Conservation (phyloP, 202 grass and related monocot species). For the Cymbopogon flexuosus region DNA sequence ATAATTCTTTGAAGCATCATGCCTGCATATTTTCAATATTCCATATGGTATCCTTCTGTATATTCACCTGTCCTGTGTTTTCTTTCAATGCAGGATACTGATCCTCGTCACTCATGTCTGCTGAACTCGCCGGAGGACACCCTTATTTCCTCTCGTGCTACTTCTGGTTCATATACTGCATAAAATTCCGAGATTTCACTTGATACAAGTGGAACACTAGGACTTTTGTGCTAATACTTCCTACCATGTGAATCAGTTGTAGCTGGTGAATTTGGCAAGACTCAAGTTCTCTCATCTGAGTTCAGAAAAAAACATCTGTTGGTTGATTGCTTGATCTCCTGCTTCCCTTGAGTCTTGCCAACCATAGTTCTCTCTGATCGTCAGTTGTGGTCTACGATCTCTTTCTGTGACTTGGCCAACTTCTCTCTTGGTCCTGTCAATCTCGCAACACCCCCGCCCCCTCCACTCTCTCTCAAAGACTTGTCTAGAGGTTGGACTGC, state of each 20-base stretch:
- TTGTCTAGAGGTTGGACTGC: slow-evolving; percentile 4
- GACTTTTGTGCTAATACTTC: slow-evolving; percentile 54
- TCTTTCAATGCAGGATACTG: slow-evolving; percentile 43
- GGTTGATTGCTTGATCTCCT: slow-evolving; percentile 14
- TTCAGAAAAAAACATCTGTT: slow-evolving; percentile 17
- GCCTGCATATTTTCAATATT: neutral
- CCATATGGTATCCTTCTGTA: neutral
- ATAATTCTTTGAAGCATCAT: neutral
- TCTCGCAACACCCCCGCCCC: neutral
- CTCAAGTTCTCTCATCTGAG: slow-evolving; percentile 37
- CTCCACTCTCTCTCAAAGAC: neutral
- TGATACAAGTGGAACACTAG: slow-evolving; percentile 52
- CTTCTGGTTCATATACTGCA: slow-evolving; percentile 81
- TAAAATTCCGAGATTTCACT: slow-evolving; percentile 75
- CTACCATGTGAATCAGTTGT: slow-evolving; percentile 48
- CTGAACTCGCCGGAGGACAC: slow-evolving; percentile 52
- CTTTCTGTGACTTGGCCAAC: slow-evolving; percentile 23
- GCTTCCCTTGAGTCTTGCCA: slow-evolving; percentile 52
- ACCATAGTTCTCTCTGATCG: slow-evolving; percentile 18
- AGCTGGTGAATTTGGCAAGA: slow-evolving; percentile 49
- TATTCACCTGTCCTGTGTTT: neutral
- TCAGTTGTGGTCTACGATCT: neutral
- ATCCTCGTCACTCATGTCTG: slow-evolving; percentile 65
- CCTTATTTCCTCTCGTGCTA: slow-evolving; percentile 56
- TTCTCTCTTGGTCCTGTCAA: slow-evolving; percentile 30